Percentiles rank a stretch among this genome's conserved stretches.
phyloP scores from a whole-genome alignment of 2,329 filamentous ascomycete species.

The Xylariaceae sp. region DNA sequence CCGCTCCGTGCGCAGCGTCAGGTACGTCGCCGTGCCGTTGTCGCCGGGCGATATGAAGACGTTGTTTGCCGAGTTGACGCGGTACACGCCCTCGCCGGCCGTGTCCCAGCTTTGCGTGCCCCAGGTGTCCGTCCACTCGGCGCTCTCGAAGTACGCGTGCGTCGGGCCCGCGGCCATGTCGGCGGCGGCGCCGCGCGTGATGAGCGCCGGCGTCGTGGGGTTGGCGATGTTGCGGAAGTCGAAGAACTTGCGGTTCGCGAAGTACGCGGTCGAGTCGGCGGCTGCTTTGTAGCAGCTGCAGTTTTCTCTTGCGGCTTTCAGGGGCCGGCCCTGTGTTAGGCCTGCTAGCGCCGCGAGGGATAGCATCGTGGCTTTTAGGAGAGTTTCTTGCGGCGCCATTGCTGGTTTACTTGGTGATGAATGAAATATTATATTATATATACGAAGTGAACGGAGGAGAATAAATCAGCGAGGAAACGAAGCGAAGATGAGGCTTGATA shows the following conservation, averaged over 20 bases:
- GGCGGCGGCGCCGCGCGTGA: conserved; percentile 22
- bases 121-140: conserved; percentile 33
- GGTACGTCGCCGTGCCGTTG: conserved; percentile 39
- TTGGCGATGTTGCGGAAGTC: conserved; percentile 44
- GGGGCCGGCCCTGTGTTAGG: conserved; percentile 12
- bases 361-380: conserved; percentile 1
- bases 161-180: conserved; percentile 30
- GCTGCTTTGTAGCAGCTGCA: conserved; percentile 22
- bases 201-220: conserved; percentile 30
- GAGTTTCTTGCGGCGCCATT: conserved; percentile 5
- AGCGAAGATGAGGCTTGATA: too few relatives aligned
- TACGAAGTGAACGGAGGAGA: too few relatives aligned
- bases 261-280: conserved; percentile 34
- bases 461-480: too few relatives aligned
- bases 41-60: conserved; percentile 43
- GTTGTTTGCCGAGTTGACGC: conserved; percentile 40
- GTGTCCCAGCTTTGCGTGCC: conserved; percentile 26
- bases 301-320: background rate
- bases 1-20: conserved; percentile 46
- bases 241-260: conserved; percentile 44
- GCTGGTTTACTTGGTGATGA: background rate
- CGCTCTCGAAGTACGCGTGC: conserved; percentile 33
- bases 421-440: too few relatives aligned
- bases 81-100: conserved; percentile 30
- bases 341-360: background rate